phyloP scores from a whole-genome alignment of 495 filamentous ascomycete species.

The Parathielavia hyrcaniae region DNA sequence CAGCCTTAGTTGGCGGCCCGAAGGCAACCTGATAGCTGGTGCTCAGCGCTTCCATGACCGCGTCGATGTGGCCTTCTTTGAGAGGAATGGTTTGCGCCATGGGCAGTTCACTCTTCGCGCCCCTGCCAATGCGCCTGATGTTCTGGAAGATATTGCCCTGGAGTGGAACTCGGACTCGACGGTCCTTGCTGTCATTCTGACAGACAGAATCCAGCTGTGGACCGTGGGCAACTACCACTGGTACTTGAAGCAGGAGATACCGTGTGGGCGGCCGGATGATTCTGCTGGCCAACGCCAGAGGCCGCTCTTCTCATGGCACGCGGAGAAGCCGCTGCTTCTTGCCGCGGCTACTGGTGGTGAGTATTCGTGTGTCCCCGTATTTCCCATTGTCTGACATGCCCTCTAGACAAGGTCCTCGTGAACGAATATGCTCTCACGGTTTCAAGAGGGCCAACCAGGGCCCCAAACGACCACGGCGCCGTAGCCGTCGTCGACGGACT shows the following conservation, averaged over 20 bases:
- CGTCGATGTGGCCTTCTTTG: conserved; percentile 89
- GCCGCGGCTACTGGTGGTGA: conserved; percentile 44
- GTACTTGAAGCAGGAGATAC: conserved; percentile 92
- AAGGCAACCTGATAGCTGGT: conserved; percentile 80
- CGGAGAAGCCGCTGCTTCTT: conserved; percentile 68
- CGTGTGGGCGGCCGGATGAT: conserved; percentile 25
- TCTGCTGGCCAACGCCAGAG: conserved; percentile 10
- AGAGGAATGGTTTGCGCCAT: conserved; percentile 90
- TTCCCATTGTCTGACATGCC: conserved; percentile 20
- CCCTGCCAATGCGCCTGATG: conserved; percentile 48
- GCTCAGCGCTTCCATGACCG: conserved; percentile 64
- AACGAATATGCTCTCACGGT: conserved; percentile 65
- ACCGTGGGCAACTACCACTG: conserved; percentile 96
- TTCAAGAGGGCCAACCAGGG: conserved; percentile 57
- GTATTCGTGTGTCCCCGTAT: conserved; percentile 15
- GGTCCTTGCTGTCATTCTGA: conserved; percentile 73
- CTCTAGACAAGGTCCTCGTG: conserved; percentile 47
- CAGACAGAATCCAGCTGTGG: conserved; percentile 83
- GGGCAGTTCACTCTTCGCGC: conserved; percentile 78
- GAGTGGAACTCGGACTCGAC: conserved; percentile 89
- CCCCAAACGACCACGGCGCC: conserved; percentile 72
- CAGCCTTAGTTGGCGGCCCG: conserved; percentile 84
- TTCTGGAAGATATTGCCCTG: conserved; percentile 55
- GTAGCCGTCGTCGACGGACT: conserved; percentile 85
- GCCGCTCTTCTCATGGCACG: conserved; percentile 60